Evolutionary conservation across 202 grass and related monocot species (phyloP).

Genomic region (Setaria italica): DNA sequence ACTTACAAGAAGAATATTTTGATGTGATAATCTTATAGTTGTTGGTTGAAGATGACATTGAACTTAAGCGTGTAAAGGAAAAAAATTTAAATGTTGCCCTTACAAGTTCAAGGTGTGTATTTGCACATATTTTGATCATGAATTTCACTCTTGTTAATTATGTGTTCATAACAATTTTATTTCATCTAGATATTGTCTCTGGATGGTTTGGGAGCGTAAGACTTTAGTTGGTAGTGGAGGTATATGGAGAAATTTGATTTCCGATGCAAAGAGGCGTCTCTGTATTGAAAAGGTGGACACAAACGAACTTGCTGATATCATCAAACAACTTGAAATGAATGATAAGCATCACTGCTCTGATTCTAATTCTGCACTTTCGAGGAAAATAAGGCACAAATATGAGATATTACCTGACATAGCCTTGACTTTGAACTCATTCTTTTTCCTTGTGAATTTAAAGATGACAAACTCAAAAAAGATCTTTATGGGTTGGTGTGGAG

Average conservation of each 20-base stretch:
- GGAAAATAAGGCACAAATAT: neutral
- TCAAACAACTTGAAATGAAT: neutral
- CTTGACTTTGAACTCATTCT: neutral
- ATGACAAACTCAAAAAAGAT: neutral
- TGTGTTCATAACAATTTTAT: too few species aligned
- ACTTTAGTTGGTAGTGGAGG: neutral
- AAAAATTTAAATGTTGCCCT: too few species aligned
- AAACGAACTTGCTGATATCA: neutral
- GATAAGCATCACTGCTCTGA: neutral
- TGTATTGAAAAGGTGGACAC: neutral
- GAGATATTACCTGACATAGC: neutral
- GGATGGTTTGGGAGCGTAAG: neutral
- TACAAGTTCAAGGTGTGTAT: too few species aligned
- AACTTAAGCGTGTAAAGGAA: too few species aligned
- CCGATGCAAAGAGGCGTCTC: neutral
- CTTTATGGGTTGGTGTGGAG: neutral
- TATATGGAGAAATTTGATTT: neutral
- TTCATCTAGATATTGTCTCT: too few species aligned
- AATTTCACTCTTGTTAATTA: too few species aligned
- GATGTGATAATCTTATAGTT: neutral
- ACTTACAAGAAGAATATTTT: conserved; percentile 5
- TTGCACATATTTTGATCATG: too few species aligned
- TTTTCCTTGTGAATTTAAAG: neutral
- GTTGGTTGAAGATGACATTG: too few species aligned
- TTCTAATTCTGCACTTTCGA: neutral